phyloP scores from a whole-genome alignment of 1,139 yeast species.

The Blastobotrys buckinghamii region DNA sequence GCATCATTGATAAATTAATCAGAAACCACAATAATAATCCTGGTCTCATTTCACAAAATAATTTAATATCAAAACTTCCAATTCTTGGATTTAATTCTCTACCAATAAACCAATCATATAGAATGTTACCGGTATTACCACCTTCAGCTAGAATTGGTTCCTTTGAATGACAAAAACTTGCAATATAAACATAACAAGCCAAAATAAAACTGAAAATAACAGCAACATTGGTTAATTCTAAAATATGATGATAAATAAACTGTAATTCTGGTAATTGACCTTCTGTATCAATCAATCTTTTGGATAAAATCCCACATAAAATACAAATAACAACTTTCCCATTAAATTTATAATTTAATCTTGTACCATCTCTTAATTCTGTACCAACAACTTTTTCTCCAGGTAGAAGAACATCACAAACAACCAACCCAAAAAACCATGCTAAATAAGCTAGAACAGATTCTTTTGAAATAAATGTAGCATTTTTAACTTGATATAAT shows the following conservation, averaged over 20 bases:
- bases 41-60: constrained; percentile 92
- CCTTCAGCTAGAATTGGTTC: constrained; percentile 77
- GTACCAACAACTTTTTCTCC: constrained; percentile 67
- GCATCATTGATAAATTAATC: constrained; percentile 72
- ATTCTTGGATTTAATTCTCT: constrained; percentile 90
- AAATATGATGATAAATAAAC: constrained; percentile 62
- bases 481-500: constrained; percentile 30
- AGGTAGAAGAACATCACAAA: constrained; percentile 65
- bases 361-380: constrained; percentile 66
- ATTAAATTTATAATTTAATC: constrained; percentile 70
- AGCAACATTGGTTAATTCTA: constrained; percentile 59
- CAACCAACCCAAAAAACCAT: constrained; percentile 67
- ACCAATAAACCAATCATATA: constrained; percentile 97
- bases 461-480: constrained; percentile 26
- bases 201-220: constrained; percentile 58
- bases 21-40: constrained; percentile 85
- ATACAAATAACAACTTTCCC: constrained; percentile 56
- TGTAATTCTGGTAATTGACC: constrained; percentile 73
- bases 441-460: constrained; percentile 61
- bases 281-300: constrained; percentile 45
- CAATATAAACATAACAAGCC: constrained; percentile 58
- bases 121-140: constrained; percentile 70
- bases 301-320: constrained; percentile 42
- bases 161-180: constrained; percentile 55
- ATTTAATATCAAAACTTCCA: constrained; percentile 78